phyloP scores from a whole-genome alignment of 345 rosid species.

The Citrus cavaleriei region DNA sequence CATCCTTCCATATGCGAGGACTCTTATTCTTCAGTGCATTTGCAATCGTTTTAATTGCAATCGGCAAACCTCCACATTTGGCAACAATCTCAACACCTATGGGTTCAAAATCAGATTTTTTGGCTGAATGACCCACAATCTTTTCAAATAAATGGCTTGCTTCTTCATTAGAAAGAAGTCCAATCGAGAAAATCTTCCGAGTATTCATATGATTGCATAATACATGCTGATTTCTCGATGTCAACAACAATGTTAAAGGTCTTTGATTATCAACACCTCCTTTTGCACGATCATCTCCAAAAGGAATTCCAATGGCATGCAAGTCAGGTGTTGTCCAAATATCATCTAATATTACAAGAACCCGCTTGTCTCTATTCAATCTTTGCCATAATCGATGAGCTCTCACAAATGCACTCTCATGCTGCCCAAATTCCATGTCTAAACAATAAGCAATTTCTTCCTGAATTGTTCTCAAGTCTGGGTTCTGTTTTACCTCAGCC shows the following conservation, averaged over 20 bases:
- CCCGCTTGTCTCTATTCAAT: neutral
- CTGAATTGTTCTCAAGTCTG: neutral
- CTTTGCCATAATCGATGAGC: neutral
- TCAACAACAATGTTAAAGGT: conserved; percentile 24
- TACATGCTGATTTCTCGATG: conserved; percentile 10
- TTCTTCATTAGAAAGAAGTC: neutral
- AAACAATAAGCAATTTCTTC: no score
- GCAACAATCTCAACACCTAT: neutral
- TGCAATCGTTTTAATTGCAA: conserved; percentile 14
- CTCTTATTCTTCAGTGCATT: conserved; percentile 1
- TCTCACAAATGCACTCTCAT: neutral
- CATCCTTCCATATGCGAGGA: conserved; percentile 3
- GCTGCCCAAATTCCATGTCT: neutral
- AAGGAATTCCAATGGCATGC: neutral
- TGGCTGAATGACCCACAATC: neutral
- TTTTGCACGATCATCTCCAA: neutral
- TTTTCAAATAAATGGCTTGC: conserved; percentile 3
- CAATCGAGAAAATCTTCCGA: neutral
- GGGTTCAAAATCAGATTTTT: neutral
- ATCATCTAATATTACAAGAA: neutral
- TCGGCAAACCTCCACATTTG: conserved; percentile 18
- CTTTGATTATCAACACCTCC: neutral
- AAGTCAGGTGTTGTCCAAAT: neutral
- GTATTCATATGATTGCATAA: conserved; percentile 15
- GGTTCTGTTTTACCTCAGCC: neutral